Percentiles rank a stretch among this genome's conserved stretches.
Evolutionary conservation across 306 rosid species (phyloP).

Genomic region (Neltuma alba): DNA sequence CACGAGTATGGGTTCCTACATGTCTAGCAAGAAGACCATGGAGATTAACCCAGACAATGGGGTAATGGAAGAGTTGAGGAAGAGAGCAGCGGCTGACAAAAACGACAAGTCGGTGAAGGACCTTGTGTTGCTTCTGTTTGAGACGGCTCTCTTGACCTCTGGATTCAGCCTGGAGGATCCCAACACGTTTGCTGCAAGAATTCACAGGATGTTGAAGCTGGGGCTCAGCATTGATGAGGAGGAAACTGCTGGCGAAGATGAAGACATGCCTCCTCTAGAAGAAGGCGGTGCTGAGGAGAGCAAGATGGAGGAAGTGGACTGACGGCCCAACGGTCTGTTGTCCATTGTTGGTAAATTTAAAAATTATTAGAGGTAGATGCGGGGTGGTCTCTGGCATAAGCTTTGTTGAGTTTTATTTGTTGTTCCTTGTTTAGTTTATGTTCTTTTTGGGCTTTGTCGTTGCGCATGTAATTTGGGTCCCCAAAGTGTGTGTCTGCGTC

Average conservation of each 20-base stretch:
- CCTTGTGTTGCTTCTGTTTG: slow-evolving; percentile 59
- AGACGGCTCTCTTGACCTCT: slow-evolving; percentile 59
- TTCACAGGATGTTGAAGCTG: slow-evolving; percentile 66
- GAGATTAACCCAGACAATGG: slow-evolving; percentile 70
- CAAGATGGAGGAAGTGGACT: slow-evolving; percentile 72
- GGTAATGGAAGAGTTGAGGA: slow-evolving; percentile 68
- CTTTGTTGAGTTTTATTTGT: background rate
- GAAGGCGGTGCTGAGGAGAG: slow-evolving; percentile 61
- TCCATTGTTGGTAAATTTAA: background rate
- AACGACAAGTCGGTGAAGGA: slow-evolving; percentile 62
- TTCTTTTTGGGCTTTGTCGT: background rate
- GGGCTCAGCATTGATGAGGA: slow-evolving; percentile 68
- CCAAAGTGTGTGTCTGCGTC: background rate
- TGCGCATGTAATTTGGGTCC: background rate
- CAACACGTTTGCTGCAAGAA: slow-evolving; percentile 55
- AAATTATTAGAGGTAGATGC: background rate
- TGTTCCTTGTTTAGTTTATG: background rate
- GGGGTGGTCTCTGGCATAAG: background rate
- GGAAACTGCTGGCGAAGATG: slow-evolving; percentile 47
- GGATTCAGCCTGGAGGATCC: slow-evolving; percentile 71
- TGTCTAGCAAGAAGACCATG: slow-evolving; percentile 75
- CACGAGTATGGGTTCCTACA: slow-evolving; percentile 56
- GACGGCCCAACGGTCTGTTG: background rate
- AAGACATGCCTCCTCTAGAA: slow-evolving; percentile 58
- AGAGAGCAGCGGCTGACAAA: slow-evolving; percentile 62